phyloP scores from a whole-genome alignment of 2,329 filamentous ascomycete species.

The Teratosphaeria epicoccoides region DNA sequence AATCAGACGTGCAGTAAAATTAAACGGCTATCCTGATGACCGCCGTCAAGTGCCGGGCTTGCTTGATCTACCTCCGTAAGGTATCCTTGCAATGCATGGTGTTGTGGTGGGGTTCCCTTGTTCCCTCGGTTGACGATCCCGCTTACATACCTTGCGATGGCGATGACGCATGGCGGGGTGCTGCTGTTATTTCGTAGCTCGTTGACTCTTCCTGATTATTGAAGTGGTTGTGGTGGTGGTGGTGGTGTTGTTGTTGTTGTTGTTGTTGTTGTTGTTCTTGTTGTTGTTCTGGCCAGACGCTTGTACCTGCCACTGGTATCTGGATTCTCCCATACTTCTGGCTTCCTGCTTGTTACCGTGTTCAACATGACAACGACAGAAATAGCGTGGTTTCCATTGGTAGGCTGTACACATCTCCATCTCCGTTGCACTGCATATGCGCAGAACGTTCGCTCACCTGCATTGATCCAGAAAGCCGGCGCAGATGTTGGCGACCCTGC shows the following conservation, averaged over 20 bases:
- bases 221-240: no score
- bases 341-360: background rate
- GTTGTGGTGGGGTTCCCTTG: background rate
- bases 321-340: background rate
- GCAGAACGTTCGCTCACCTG: background rate
- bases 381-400: slow-evolving; percentile 29
- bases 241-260: no score
- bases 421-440: background rate
- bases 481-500: slow-evolving; percentile 22
- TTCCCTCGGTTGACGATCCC: no score
- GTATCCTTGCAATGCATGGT: background rate
- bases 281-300: no score
- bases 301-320: background rate
- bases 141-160: background rate
- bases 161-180: background rate
- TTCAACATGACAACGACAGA: slow-evolving; percentile 29
- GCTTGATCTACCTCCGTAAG: background rate
- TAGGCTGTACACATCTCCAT: background rate
- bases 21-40: no score
- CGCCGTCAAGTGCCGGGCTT: no score
- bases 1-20: no score
- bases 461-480: slow-evolving; percentile 17
- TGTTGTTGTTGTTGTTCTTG: no score
- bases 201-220: no score
- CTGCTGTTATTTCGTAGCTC: background rate